These are phyloP conservation scores for Ceratocystis variospora DNA, from an alignment of 2,329 filamentous ascomycete genomes.

Conservation along the genomic window DNA sequence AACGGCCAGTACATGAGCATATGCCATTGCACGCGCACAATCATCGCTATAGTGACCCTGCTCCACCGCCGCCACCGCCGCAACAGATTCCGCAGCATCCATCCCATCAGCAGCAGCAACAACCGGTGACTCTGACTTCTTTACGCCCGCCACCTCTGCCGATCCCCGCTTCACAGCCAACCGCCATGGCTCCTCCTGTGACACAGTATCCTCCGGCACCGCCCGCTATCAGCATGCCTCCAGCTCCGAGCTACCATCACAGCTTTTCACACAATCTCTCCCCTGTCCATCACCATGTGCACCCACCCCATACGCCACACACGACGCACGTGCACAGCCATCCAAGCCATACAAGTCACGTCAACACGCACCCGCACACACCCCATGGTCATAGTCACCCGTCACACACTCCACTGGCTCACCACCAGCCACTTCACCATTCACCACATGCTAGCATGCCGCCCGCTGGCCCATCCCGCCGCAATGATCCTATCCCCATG, in stretches of 20 bases:
- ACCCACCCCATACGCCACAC: constrained; percentile 12
- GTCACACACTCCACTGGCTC: background rate
- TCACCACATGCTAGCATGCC: constrained; percentile 10
- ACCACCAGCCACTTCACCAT: constrained; percentile 12
- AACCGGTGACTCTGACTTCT: constrained; percentile 20
- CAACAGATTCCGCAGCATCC: constrained; percentile 3
- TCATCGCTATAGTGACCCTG: constrained; percentile 12
- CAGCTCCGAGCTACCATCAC: constrained; percentile 22
- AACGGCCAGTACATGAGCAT: constrained; percentile 5
- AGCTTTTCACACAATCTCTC: constrained; percentile 2
- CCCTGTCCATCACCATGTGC: constrained; percentile 9
- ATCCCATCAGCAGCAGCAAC: constrained; percentile 12
- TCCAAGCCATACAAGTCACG: background rate
- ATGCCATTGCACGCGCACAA: constrained; percentile 7
- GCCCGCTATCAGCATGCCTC: constrained; percentile 27
- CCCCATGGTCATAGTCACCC: background rate
- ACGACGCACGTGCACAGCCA: too few species aligned
- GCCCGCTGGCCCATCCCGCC: background rate
- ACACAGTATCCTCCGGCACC: constrained; percentile 21
- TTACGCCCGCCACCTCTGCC: constrained; percentile 18
- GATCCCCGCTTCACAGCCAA: constrained; percentile 14
- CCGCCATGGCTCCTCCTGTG: constrained; percentile 19
- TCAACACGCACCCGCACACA: constrained; percentile 8
- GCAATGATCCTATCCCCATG: constrained; percentile 10
- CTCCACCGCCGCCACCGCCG: constrained; percentile 7